Conservation (phyloP, 2,329 filamentous ascomycete species). For the Fusarium abutilonis region DNA sequence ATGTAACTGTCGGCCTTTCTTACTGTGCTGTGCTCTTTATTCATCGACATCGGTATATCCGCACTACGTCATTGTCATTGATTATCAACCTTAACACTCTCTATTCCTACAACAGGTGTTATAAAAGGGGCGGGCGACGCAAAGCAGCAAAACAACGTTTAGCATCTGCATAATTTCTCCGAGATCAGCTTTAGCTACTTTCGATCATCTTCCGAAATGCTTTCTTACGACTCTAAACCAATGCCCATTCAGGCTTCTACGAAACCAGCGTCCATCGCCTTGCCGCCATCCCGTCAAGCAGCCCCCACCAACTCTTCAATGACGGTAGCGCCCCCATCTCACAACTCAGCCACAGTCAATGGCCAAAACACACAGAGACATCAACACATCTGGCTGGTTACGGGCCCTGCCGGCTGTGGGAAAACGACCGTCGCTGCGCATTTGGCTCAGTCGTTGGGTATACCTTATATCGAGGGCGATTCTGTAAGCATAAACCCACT, state of each 20-base stretch:
- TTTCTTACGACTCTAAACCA: constrained; percentile 61
- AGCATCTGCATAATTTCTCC: constrained; percentile 5
- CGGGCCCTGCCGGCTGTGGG: constrained; percentile 80
- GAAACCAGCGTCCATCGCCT: constrained; percentile 43
- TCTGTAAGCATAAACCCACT: constrained; percentile 63
- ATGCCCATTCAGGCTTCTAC: constrained; percentile 56
- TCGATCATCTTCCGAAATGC: constrained; percentile 51
- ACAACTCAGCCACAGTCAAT: constrained; percentile 46
- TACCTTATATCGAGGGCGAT: constrained; percentile 82
- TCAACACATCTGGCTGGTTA: constrained; percentile 83
- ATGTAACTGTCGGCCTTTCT: constrained; percentile 19
- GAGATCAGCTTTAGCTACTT: constrained; percentile 8
- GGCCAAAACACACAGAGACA: constrained; percentile 48
- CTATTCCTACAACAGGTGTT: constrained; percentile 24
- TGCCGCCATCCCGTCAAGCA: constrained; percentile 38
- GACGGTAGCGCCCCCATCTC: constrained; percentile 37
- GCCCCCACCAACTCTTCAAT: constrained; percentile 34
- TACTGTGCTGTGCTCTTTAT: constrained; percentile 21
- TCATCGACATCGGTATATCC: constrained; percentile 17
- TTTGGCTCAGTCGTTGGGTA: constrained; percentile 67
- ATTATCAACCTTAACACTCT: constrained; percentile 5
- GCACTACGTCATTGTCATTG: constrained; percentile 31
- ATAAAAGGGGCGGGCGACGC: constrained; percentile 5
- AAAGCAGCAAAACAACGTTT: constrained; percentile 3
- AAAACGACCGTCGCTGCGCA: constrained; percentile 79